Evolutionary conservation across 768 basidiomycete species (phyloP), one percentile per base, ranked within the genome.

Genomic region (Trametes gibbosa): DNA sequence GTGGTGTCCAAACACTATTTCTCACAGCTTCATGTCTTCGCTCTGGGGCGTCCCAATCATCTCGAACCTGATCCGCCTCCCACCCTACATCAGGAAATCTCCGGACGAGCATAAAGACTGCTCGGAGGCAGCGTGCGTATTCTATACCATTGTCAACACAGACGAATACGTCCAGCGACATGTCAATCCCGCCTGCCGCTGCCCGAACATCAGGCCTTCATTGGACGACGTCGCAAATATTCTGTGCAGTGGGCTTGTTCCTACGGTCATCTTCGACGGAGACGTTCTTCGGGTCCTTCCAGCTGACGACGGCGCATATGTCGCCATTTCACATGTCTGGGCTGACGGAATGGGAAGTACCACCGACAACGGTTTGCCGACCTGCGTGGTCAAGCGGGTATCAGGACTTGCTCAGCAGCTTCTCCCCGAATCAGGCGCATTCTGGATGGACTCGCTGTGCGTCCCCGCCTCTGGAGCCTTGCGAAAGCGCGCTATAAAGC

Each of bases 241-340:
- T 23, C 37, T 58, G 12, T 21, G 25, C 12, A 16, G n/a, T 6
- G 50, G 42, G 4, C 25, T 34, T 5, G 24, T 60, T 5, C 59
- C 59, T 1, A 40, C 50, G 8, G 10, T 59, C 2, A 19, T 41
- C 45, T 47, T 24, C 32, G 16, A 53, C 27, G 52, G 35, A 16
- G n/a, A 16, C 27, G 45, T 7, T 17, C 23, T 51, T 3, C 16
- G 27, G 13, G 42, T 56, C 25, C 49, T 17, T 1, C 17, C 16
- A 21, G 54, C 53, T 2, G 6, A n/a, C 1, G 49, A 46, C 1
- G 32, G 16, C 13, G 50, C 24, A 0, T 58, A 59, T 37, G 43
- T 59, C 32, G 57, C 62, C 2, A 51, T 63, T 10, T 59, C 57
- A 23, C 62, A 63, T 34, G 62, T 63, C 32, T 63, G 62, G 62